Conservation (phyloP, 1,284 basidiomycete genomes). For the Grifola frondosa region DNA sequence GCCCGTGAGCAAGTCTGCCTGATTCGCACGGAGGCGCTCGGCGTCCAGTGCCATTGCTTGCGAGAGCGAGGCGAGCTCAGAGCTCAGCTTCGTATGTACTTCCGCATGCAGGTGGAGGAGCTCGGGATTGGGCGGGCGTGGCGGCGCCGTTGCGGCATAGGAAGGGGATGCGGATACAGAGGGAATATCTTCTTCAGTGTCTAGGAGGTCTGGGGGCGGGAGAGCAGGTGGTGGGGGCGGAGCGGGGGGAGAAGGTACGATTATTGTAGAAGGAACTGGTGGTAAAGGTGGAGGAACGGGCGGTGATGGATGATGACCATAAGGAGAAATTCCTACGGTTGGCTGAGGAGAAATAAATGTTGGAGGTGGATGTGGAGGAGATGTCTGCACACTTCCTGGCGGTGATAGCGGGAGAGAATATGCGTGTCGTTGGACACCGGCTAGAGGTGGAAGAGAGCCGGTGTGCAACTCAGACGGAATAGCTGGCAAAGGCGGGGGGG, state of each 20-base stretch:
- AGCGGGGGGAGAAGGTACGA: constrained; percentile 13
- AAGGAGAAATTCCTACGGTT: constrained; percentile 11
- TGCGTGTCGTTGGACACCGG: constrained; percentile 15
- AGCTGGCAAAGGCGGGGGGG: constrained; percentile 12
- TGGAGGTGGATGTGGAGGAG: constrained; percentile 23
- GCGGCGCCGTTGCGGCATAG: constrained; percentile 52
- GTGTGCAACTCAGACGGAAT: constrained; percentile 3
- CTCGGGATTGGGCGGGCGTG: constrained; percentile 87
- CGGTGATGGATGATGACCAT: constrained; percentile 15
- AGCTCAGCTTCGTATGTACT: constrained; percentile 73
- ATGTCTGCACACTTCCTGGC: constrained; percentile 6
- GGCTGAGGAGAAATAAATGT: constrained; percentile 24
- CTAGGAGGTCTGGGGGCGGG: constrained; percentile 35
- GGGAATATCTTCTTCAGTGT: constrained; percentile 34
- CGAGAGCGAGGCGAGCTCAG: constrained; percentile 67
- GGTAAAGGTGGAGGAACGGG: constrained; percentile 28
- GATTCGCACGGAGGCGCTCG: constrained; percentile 76
- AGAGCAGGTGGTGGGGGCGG: constrained; percentile 28
- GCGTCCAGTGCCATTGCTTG: constrained; percentile 68
- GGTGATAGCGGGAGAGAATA: constrained; percentile 9
- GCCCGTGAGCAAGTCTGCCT: constrained; percentile 83
- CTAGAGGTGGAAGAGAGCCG: constrained; percentile 13
- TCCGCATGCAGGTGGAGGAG: constrained; percentile 82
- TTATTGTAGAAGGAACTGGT: constrained; percentile 19
- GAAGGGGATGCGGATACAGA: constrained; percentile 17